Evolutionary conservation across 305 asterid genomes (phyloP).

Genomic region (Fraxinus greggii): DNA sequence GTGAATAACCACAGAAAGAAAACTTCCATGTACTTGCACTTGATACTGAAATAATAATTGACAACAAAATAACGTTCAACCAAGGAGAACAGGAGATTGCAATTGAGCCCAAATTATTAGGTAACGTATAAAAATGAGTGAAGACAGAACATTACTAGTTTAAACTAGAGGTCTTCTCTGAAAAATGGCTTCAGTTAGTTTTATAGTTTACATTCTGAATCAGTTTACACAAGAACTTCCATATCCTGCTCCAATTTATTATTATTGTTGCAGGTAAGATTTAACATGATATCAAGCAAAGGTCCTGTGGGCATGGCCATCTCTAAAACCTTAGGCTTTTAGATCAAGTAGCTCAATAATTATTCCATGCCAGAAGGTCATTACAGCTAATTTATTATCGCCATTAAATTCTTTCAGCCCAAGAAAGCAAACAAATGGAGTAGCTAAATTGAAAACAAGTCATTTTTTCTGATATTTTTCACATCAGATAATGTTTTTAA

Average conservation of each 20-base stretch:
- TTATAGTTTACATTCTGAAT: neutral
- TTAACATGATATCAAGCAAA: neutral
- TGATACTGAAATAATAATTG: neutral
- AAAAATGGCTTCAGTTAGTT: neutral
- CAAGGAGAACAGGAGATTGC: neutral
- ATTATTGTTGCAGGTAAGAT: neutral
- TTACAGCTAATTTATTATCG: neutral
- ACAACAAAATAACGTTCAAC: neutral
- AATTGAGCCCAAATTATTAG: neutral
- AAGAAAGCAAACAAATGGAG: neutral
- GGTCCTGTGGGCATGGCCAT: neutral
- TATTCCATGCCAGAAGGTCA: neutral
- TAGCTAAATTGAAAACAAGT: neutral
- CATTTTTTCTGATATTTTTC: neutral
- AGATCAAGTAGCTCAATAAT: neutral
- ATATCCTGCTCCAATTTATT: neutral
- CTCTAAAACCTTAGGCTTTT: neutral
- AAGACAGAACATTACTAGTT: neutral
- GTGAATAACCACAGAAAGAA: slow-evolving; percentile 16
- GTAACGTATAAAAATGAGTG: neutral
- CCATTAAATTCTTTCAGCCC: neutral
- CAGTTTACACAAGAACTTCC: neutral
- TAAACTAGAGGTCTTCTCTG: neutral
- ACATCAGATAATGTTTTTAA: neutral
- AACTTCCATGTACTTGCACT: slow-evolving; percentile 16